phyloP scores from a whole-genome alignment of 108 stramenopile species.

The Aureococcus anophagefferens region DNA sequence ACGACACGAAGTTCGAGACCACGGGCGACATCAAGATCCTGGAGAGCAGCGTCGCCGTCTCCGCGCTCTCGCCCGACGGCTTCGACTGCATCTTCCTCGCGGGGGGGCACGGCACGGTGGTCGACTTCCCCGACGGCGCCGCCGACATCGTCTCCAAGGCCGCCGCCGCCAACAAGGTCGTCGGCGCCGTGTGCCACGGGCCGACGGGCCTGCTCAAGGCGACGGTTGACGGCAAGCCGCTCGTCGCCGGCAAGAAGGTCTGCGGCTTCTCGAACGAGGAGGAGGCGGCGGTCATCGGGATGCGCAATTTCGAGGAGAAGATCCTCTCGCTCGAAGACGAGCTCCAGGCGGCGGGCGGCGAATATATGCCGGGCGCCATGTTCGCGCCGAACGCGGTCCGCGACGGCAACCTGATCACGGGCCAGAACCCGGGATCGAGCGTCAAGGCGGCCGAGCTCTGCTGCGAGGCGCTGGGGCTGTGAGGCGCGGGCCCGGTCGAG shows the following conservation, averaged over 20 bases:
- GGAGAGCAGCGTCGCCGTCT: conserved; percentile 38
- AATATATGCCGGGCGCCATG: conserved; percentile 55
- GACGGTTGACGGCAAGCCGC: conserved; percentile 22
- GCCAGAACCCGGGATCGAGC: conserved; percentile 68
- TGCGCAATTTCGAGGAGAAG: too few relatives aligned
- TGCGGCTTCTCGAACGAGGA: conserved; percentile 65
- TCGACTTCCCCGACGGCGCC: conserved; percentile 48
- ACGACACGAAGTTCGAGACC: too few relatives aligned
- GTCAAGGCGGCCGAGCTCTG: too few relatives aligned
- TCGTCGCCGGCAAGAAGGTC: conserved; percentile 53
- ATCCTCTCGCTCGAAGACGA: conserved; percentile 54
- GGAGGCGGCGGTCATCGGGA: conserved; percentile 29
- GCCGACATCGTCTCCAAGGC: conserved; percentile 40
- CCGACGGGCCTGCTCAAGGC: conserved; percentile 56
- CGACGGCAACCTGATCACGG: conserved; percentile 66
- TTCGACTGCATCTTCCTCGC: conserved; percentile 54
- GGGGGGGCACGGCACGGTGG: conserved; percentile 57
- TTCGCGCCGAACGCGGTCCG: conserved; percentile 55
- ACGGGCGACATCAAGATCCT: conserved; percentile 50
- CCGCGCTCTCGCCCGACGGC: conserved; percentile 20
- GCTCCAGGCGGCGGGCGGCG: conserved; percentile 59
- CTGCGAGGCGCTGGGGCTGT: too few relatives aligned
- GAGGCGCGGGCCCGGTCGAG: too few relatives aligned
- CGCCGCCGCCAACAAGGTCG: conserved; percentile 42
- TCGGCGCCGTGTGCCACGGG: conserved; percentile 66